Percentiles rank a stretch among this genome's conserved stretches.
Conservation (phyloP, 352 stramenopile genomes). For the Phytophthora nicotianae region DNA sequence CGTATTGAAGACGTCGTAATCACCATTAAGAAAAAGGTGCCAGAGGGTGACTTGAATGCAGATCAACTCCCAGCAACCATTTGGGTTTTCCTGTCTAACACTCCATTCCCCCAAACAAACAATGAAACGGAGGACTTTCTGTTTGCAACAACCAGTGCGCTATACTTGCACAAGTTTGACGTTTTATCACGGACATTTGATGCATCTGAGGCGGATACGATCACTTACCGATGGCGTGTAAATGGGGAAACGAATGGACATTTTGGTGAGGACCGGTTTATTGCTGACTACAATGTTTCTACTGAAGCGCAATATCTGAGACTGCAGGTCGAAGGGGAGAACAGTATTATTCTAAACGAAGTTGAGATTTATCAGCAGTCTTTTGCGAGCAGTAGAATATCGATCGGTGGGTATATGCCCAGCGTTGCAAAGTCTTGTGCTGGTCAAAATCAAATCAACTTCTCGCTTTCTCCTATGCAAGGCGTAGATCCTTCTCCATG, state of each 20-base stretch:
- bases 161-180: conserved; percentile 42
- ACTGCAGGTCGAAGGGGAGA: conserved; percentile 62
- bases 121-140: conserved; percentile 44
- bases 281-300: conserved; percentile 37
- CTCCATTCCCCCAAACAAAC: conserved; percentile 37
- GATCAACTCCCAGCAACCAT: conserved; percentile 41
- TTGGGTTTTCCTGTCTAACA: conserved; percentile 58
- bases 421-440: conserved; percentile 36
- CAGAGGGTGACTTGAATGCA: conserved; percentile 31
- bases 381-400: conserved; percentile 53
- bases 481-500: conserved; percentile 35
- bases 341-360: conserved; percentile 64
- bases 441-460: conserved; percentile 55
- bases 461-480: conserved; percentile 28
- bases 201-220: conserved; percentile 43
- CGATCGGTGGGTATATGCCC: conserved; percentile 61
- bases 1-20: conserved; percentile 61
- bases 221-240: conserved; percentile 63
- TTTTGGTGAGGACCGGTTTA: conserved; percentile 47
- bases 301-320: conserved; percentile 52
- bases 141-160: conserved; percentile 24
- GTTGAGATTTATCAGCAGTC: conserved; percentile 70
- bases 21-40: conserved; percentile 49
- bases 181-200: conserved; percentile 50
- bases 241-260: conserved; percentile 44